Conservation (phyloP, 768 basidiomycete genomes). For the Filobasidium floriforme region DNA sequence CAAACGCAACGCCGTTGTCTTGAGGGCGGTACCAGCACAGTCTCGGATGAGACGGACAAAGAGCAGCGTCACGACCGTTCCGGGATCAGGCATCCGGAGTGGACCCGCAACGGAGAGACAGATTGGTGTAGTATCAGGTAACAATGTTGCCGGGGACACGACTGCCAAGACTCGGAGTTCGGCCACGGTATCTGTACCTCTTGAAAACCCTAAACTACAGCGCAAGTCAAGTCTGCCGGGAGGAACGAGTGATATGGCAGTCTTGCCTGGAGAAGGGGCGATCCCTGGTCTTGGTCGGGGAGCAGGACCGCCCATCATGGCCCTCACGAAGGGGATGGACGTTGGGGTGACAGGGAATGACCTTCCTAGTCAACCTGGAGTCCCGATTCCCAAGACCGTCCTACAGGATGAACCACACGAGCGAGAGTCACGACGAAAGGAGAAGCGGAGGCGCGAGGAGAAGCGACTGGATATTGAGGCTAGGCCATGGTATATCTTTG, state of each 20-base stretch:
- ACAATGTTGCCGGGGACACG: conserved; percentile 4
- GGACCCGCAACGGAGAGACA: not conserved
- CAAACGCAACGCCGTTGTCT: conserved; percentile 70
- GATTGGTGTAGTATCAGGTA: conserved; percentile 2
- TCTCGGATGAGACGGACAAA: conserved; percentile 39
- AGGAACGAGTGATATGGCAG: not conserved
- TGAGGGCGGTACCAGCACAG: conserved; percentile 34
- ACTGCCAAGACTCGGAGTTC: not conserved
- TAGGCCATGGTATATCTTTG: conserved; percentile 88
- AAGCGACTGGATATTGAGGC: conserved; percentile 48
- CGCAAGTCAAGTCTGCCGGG: not conserved
- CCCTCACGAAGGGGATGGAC: conserved; percentile 33
- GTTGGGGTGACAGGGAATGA: conserved; percentile 15
- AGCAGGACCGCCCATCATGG: conserved; percentile 10
- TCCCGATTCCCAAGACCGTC: conserved; percentile 2
- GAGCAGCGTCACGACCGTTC: conserved; percentile 51
- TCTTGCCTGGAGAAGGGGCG: not conserved
- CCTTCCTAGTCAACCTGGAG: not conserved
- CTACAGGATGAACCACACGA: conserved; percentile 20
- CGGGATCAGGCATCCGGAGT: not conserved
- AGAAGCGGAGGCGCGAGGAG: conserved; percentile 49
- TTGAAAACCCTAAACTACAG: not conserved
- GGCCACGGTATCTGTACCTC: not conserved
- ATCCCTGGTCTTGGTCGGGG: not conserved
- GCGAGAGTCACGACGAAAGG: conserved; percentile 45